Base-by-base conservation (phyloP, 208 protist genomes). In the Leptomonas seymouri region DNA sequence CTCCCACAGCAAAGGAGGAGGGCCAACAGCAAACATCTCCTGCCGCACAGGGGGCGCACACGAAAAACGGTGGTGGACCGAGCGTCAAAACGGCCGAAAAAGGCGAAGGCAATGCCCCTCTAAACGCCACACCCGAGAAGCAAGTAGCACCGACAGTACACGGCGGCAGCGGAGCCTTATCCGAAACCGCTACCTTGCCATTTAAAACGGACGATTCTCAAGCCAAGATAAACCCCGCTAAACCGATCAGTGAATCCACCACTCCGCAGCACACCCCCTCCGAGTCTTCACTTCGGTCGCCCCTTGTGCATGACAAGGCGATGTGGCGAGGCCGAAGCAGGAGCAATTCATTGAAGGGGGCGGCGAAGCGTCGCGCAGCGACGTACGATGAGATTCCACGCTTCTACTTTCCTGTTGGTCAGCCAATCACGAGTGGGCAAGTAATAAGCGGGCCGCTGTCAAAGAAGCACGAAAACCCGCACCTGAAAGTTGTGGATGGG, bases 401-500 rank as follows among this genome's bases (percentile, higher is more conserved):
- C 23, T 97, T 97, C 68, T 97, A 95, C 78, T 95, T 88, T 55
- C 86, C 90, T 1, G 54, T 85, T 9, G 93, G 93, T 0, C 28
- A 66, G 23, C 81, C 78, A 18, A 79, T 64, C 41, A 72, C 63
- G 28, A 21, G 54, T 31, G 87, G 84, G 60, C 71, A 78, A 45
- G 45, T 83, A 23, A 73, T 95, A 50, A 80, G 71, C 63, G 86
- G 80, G 4, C 80, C 84, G 25, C 42, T 81, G 7, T 76, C 67
- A 21, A 77, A 54, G 28, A 86, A 78, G 30, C 76, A 84, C 48
- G 82, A 90, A 46, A 93, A 94, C 64, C 87, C 89, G 44, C 85
- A 92, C 51, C 54, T 91, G 55, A 91, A 87, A 56, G 59, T 88
- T 25, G 69, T 80, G 7, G 82, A 94, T 7, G 87, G 82, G 8